Evolutionary conservation across 176 grass and related monocot species (phyloP), one percentile per base, ranked within the genome.

Genomic region (Tillandsia leiboldiana): DNA sequence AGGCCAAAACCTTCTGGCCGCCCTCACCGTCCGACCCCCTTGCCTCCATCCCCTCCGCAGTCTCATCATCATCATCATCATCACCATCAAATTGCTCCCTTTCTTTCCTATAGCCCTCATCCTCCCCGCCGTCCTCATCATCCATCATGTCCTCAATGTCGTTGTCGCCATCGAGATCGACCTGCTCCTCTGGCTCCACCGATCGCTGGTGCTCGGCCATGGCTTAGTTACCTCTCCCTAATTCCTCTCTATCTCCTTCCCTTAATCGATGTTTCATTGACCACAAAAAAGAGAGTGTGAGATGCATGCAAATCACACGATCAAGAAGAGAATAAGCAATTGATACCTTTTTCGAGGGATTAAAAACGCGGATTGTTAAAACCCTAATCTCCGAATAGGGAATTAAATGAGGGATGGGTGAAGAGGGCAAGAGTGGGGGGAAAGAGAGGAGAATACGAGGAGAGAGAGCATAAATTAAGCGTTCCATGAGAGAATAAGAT

Each of bases 181-280:
- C 69, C 82, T 99, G 94, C 78, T 99, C 94, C 80, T 99, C 94
- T 65, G 86, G 84, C 77, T 96, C 88, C 76, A 86, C 87, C 70
- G 82, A 83, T 28, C 26, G 74, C 68, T 86, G 85, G 14, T 68
- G 47, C 17, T 51, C 72, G 51, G 47, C 71, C 63, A 69, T 51
- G 49, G 27, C 51, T 48, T 52, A 53, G 15, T 18, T 11, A 20
- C 53, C 71, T 47, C 49, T 56, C 75, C 50, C 68, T 70, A 54
- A 27, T 28, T 33, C 23, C 47, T 69, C 33, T n/a, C 48, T 8
- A n/a, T 69, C 33, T n/a, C 24, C 10, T 61, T 11, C 28, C 58
- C 68, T 69, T 64, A 70, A 70, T 24, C 28, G 7, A 18, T 62
- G 33, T 70, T 42, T n/a, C 9, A 61, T 61, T 18, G 22, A 61